Evolutionary conservation across 2,329 filamentous ascomycete genomes (phyloP), one percentile per base, ranked within the genome.

Genomic region (Ambrosiella xylebori): DNA sequence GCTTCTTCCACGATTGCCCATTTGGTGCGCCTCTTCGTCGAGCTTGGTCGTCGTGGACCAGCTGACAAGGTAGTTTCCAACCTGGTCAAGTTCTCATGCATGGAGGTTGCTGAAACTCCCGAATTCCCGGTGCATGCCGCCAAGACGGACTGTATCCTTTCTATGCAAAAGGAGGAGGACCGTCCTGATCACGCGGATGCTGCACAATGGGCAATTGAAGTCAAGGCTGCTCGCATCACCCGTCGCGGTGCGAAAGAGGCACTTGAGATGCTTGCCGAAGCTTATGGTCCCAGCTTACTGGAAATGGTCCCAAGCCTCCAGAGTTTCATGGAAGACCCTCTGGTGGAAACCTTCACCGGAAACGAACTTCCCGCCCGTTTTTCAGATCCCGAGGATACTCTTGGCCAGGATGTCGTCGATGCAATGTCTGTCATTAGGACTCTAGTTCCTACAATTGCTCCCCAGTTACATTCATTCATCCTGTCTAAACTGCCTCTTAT

Each of bases 1-100:
- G 95, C 91, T 36, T 88, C 90, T 1, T 81, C 80, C 12, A 90
- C 89, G 2, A 86, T 98, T 56, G 88, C 89, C 5, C 80, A 79
- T 44, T 80, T 97, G 17, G 84, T 98, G n/a, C 83, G 87, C 63
- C 76, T 93, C 19, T 93, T 97, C 65, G 89, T 88, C 3, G 79
- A 82, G 47, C 81, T 82, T 58, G 85, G 88, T 44, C 86, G 91
- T 61, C 80, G 84, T 59, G 88, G 84, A 13, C 88, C 94, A 11
- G 90, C 93, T 13, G 90, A 96, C 68, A 98, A 98, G 72, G 86
- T 98, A 12, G 90, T 97, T 36, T 84, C 87, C 52, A 98, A 98
- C 66, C 71, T 98, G 56, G 88, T 95, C 71, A 97, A 96, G 67
- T 98, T 96, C 70, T 95, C 89, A 62, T 98, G 93, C 66, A 88